A percentile compares a stretch with the other conserved stretches of the same genome.
Evolutionary conservation across 805 yeast genomes (phyloP).

Genomic region (Starmerella sirachaensis): DNA sequence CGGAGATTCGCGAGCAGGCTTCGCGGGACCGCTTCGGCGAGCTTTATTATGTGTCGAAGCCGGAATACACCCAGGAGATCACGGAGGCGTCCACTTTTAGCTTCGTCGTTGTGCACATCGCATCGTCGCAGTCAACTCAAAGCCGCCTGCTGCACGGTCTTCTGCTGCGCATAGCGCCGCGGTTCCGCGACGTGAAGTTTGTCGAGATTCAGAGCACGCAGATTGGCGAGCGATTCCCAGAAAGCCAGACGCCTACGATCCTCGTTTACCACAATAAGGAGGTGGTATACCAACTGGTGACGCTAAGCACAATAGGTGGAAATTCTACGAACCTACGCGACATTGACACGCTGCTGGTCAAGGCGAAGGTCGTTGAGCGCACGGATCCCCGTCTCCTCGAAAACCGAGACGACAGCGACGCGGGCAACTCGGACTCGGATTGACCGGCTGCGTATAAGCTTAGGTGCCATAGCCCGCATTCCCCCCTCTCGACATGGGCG

Average conservation of each 20-base stretch:
- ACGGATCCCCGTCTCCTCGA: slow-evolving; percentile 55
- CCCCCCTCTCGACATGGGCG: too few relatives aligned
- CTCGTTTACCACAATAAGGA: slow-evolving; percentile 68
- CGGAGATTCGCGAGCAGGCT: slow-evolving; percentile 54
- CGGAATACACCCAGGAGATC: slow-evolving; percentile 76
- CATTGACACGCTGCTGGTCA: slow-evolving; percentile 60
- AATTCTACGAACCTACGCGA: slow-evolving; percentile 58
- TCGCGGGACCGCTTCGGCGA: slow-evolving; percentile 53
- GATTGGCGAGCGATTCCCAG: slow-evolving; percentile 89
- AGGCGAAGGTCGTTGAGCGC: slow-evolving; percentile 50
- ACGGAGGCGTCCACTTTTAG: slow-evolving; percentile 62
- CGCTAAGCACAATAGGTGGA: slow-evolving; percentile 75
- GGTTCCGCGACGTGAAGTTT: slow-evolving; percentile 72
- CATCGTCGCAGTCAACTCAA: slow-evolving; percentile 50
- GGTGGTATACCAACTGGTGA: slow-evolving; percentile 68
- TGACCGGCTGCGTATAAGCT: too few relatives aligned
- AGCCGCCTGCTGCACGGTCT: slow-evolving; percentile 56
- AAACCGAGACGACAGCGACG: slow-evolving; percentile 28
- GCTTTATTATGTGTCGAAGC: slow-evolving; percentile 68
- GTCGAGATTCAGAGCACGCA: slow-evolving; percentile 85
- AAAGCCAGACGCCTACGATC: slow-evolving; percentile 79
- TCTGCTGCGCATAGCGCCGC: slow-evolving; percentile 46
- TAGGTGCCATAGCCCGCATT: too few relatives aligned
- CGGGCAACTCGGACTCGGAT: too few relatives aligned
- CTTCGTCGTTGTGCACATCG: slow-evolving; percentile 62